Percentiles rank a stretch among this genome's conserved stretches.
phyloP scores from a whole-genome alignment of 73 alveolate species.

The Symbiodinium natans region DNA sequence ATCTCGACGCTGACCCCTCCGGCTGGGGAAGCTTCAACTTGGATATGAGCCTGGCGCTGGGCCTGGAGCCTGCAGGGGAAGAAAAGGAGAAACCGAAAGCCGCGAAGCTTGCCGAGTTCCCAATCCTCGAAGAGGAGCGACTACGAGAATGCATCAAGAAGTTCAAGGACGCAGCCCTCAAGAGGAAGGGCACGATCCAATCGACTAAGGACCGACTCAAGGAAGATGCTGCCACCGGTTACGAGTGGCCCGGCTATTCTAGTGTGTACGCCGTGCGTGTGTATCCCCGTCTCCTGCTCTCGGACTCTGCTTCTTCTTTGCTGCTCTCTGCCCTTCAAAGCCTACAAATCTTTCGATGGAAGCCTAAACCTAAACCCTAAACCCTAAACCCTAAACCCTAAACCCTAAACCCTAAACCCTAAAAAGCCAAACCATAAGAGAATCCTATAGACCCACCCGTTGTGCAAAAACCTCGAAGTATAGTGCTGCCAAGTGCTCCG shows the following conservation, averaged over 20 bases:
- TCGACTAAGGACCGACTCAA: background rate
- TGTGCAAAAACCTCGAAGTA: too few relatives aligned
- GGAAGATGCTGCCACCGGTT: background rate
- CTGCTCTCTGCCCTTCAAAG: too few relatives aligned
- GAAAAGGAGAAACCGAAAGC: background rate
- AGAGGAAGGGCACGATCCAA: background rate
- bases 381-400: too few relatives aligned
- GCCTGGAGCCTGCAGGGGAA: background rate
- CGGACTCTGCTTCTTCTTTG: too few relatives aligned
- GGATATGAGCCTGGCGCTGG: background rate
- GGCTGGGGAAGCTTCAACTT: background rate
- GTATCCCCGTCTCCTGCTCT: too few relatives aligned
- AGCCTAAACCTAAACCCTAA: too few relatives aligned
- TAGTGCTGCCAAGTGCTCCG: too few relatives aligned
- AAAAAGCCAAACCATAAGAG: too few relatives aligned
- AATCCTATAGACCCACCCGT: too few relatives aligned
- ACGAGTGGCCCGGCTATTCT: background rate
- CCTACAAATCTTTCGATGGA: too few relatives aligned
- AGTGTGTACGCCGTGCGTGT: too few relatives aligned
- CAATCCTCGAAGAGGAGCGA: background rate
- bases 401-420: too few relatives aligned
- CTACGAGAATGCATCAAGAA: background rate
- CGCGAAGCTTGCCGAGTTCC: background rate
- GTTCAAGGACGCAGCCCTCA: background rate
- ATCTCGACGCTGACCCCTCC: background rate